A percentile compares a stretch with the other conserved stretches of the same genome.
phyloP scores from a whole-genome alignment of 2,329 filamentous ascomycete genomes.

The Grosmannia serpens region DNA sequence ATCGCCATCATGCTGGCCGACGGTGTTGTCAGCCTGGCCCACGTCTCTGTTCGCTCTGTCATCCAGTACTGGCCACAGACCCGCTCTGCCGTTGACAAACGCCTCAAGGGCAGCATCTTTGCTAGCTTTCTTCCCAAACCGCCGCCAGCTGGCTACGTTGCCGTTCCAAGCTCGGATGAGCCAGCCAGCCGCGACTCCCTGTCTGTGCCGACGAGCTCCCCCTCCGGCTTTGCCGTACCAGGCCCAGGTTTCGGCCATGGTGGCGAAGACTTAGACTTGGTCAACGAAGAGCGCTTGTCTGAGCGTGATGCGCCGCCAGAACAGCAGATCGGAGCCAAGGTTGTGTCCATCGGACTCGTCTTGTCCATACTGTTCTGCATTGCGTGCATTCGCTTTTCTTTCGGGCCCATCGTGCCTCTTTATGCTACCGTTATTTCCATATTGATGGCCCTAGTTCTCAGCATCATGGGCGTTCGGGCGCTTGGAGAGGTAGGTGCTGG shows the following conservation, averaged over 20 bases:
- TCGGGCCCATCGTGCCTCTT: conserved; percentile 67
- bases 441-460: conserved; percentile 66
- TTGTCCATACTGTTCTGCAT: conserved; percentile 72
- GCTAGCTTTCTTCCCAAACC: not conserved
- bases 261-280: conserved; percentile 11
- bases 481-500: conserved; percentile 41
- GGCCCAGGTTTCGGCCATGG: conserved; percentile 3
- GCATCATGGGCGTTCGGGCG: conserved; percentile 62
- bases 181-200: not conserved
- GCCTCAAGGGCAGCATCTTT: not conserved
- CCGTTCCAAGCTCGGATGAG: conserved; percentile 8
- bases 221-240: conserved; percentile 7
- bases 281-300: conserved; percentile 8
- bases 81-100: not conserved
- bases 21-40: conserved; percentile 75
- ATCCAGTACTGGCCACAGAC: conserved; percentile 8
- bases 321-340: conserved; percentile 63
- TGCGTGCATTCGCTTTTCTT: conserved; percentile 68
- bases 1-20: conserved; percentile 95
- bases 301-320: conserved; percentile 72
- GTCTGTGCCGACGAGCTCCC: conserved; percentile 8
- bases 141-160: conserved; percentile 13
- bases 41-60: conserved; percentile 49
- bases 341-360: conserved; percentile 64
- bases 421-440: conserved; percentile 69